Conservation (phyloP, 192 early-diverging fungal species). For the Podila clonocystis region DNA sequence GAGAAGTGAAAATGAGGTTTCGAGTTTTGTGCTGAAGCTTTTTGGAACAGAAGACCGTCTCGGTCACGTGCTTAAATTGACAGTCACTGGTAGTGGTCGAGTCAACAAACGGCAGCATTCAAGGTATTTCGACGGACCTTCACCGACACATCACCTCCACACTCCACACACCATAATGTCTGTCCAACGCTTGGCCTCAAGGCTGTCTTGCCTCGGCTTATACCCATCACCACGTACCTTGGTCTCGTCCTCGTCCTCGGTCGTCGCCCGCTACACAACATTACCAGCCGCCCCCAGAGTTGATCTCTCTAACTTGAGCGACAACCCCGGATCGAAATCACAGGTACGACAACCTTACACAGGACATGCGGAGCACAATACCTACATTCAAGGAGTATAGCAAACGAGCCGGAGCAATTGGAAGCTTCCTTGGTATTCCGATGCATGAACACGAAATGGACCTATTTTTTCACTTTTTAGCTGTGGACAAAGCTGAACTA, state of each 20-base stretch:
- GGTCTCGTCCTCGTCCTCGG: conserved; percentile 8
- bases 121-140: background rate
- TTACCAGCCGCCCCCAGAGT: conserved; percentile 13
- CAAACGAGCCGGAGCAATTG: no score
- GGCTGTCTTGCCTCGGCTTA: conserved; percentile 48
- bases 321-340: conserved; percentile 54
- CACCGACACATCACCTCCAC: background rate
- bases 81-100: background rate
- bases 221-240: conserved; percentile 20
- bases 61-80: background rate
- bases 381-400: no score
- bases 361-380: no score
- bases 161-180: conserved; percentile 24
- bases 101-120: conserved; percentile 1
- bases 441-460: no score
- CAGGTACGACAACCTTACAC: conserved; percentile 18
- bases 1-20: background rate
- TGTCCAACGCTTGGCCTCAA: conserved; percentile 32
- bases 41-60: background rate
- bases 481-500: no score
- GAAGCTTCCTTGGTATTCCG: no score
- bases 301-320: conserved; percentile 51
- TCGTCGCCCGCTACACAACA: conserved; percentile 26
- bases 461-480: no score
- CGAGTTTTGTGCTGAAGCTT: no score